Evolutionary conservation across 306 rosid species (phyloP).

Genomic region (Ochetophila trinervis): DNA sequence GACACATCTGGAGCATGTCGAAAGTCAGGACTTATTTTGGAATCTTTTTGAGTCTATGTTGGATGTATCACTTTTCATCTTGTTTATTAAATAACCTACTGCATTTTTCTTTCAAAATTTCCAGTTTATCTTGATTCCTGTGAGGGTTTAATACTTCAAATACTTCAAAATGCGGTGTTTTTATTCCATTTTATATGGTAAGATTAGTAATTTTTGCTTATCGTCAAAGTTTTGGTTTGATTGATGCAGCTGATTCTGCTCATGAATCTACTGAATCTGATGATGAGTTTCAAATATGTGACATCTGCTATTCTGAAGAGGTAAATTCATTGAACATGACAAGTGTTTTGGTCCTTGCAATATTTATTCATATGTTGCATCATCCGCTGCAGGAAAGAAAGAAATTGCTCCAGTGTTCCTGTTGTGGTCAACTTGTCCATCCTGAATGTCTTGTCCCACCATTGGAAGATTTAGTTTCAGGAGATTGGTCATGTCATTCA

Average conservation of each 20-base stretch:
- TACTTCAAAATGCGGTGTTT: not conserved
- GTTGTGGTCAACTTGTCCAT: constrained; percentile 87
- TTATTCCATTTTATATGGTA: constrained; percentile 9
- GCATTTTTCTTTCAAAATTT: not conserved
- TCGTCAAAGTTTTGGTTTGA: constrained; percentile 27
- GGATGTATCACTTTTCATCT: constrained; percentile 1
- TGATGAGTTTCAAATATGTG: constrained; percentile 96
- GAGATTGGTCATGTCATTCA: constrained; percentile 88
- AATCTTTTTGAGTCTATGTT: not conserved
- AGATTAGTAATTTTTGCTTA: constrained; percentile 11
- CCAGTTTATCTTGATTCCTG: not conserved
- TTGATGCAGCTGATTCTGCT: constrained; percentile 86
- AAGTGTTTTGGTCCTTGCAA: constrained; percentile 25
- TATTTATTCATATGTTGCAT: constrained; percentile 13
- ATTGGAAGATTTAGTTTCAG: constrained; percentile 60
- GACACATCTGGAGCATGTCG: constrained; percentile 23
- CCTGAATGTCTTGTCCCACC: constrained; percentile 85
- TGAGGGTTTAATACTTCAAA: constrained; percentile 1
- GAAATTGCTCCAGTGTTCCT: constrained; percentile 81
- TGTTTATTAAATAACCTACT: not conserved
- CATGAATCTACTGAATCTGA: constrained; percentile 84
- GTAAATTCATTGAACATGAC: constrained; percentile 35
- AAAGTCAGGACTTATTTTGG: not conserved
- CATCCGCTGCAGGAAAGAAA: constrained; percentile 67
- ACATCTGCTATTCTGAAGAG: constrained; percentile 85